phyloP scores from a whole-genome alignment of 2,329 filamentous ascomycete species.

The Acarospora socialis region DNA sequence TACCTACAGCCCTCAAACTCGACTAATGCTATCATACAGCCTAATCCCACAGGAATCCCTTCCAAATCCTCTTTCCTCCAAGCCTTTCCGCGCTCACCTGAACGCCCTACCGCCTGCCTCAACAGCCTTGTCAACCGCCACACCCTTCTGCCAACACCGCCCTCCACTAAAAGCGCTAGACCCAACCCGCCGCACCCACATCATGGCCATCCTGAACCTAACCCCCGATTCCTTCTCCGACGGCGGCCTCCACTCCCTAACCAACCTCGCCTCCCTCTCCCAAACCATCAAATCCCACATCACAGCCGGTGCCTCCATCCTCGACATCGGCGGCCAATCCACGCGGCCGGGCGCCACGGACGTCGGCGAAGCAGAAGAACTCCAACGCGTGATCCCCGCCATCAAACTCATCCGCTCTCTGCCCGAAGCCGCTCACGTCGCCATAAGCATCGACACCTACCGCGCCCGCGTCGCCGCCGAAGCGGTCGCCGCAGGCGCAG shows the following conservation, averaged over 20 bases:
- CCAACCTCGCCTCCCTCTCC: constrained; percentile 36
- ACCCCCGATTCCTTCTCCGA: constrained; percentile 97
- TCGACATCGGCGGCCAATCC: constrained; percentile 89
- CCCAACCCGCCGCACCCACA: constrained; percentile 7
- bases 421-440: constrained; percentile 47
- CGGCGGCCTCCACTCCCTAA: constrained; percentile 50
- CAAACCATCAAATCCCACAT: constrained; percentile 49
- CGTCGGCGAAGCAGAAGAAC: constrained; percentile 59
- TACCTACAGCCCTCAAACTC: constrained; percentile 6
- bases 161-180: constrained; percentile 10
- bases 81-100: constrained; percentile 10
- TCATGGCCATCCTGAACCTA: constrained; percentile 90
- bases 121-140: constrained; percentile 43
- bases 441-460: constrained; percentile 87
- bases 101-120: constrained; percentile 31
- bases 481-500: constrained; percentile 63
- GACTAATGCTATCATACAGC: constrained; percentile 4
- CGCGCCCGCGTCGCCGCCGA: constrained; percentile 66
- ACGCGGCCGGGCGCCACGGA: constrained; percentile 63
- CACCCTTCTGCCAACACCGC: constrained; percentile 35
- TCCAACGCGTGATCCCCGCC: constrained; percentile 63
- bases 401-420: constrained; percentile 57
- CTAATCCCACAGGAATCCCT: constrained; percentile 6
- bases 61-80: constrained; percentile 1
- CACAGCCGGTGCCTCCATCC: constrained; percentile 58